phyloP scores from a whole-genome alignment of 305 asterid genomes.

The Fraxinus angustifolia region DNA sequence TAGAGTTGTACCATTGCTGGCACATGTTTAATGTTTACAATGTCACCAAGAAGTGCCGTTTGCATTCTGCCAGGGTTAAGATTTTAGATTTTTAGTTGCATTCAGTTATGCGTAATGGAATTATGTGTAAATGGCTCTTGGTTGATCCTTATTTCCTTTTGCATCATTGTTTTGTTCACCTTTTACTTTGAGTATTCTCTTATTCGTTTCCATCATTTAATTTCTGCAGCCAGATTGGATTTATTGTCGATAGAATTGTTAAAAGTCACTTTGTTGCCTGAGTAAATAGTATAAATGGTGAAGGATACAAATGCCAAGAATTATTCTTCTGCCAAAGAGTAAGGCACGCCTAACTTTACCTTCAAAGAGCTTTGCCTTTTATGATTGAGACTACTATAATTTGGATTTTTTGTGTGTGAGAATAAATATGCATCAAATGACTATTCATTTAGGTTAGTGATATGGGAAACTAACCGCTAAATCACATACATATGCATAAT shows the following conservation, averaged over 20 bases:
- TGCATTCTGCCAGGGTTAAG: neutral
- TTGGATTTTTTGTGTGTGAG: neutral
- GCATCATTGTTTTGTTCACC: neutral
- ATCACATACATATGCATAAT: slow-evolving; percentile 3
- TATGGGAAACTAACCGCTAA: neutral
- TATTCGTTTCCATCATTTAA: neutral
- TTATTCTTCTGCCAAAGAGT: neutral
- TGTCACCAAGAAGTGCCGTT: neutral
- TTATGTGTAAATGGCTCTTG: neutral
- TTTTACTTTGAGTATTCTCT: neutral
- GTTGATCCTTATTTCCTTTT: neutral
- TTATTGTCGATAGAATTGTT: neutral
- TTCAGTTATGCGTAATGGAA: neutral
- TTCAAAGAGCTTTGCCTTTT: neutral
- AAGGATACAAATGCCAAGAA: neutral
- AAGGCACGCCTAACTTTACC: neutral
- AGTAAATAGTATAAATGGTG: neutral
- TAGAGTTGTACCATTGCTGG: neutral
- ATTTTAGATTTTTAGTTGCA: neutral
- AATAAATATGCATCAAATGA: neutral
- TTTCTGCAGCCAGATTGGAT: neutral
- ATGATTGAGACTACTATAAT: neutral
- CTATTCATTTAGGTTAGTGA: neutral
- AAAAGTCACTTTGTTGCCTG: neutral
- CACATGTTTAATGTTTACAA: neutral